Evolutionary conservation across 495 filamentous ascomycete species (phyloP).

Genomic region (Xylaria nigripes): DNA sequence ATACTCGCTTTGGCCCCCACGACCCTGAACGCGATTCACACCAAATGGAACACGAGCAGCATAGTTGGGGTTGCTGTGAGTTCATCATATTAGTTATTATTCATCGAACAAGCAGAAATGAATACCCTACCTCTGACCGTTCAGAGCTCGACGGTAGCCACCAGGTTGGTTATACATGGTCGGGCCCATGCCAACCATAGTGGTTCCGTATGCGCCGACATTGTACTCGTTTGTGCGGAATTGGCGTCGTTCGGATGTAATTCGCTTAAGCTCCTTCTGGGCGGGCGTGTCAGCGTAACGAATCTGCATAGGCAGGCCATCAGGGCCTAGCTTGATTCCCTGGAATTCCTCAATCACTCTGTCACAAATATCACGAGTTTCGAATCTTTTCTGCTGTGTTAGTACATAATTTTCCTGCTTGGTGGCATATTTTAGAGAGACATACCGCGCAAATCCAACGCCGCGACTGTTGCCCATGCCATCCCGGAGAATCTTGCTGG

Average conservation of each 20-base stretch:
- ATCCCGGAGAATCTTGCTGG: slow-evolving; percentile 88
- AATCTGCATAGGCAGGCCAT: slow-evolving; percentile 75
- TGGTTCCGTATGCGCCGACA: slow-evolving; percentile 48
- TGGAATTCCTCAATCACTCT: slow-evolving; percentile 77
- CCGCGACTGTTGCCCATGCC: slow-evolving; percentile 84
- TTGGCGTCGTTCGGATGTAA: slow-evolving; percentile 84
- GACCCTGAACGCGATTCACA: slow-evolving; percentile 12
- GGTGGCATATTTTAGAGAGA: slow-evolving; percentile 8
- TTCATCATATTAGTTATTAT: slow-evolving; percentile 7
- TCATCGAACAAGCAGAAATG: neutral
- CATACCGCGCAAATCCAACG: slow-evolving; percentile 92
- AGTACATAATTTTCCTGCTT: slow-evolving; percentile 9
- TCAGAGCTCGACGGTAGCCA: slow-evolving; percentile 26
- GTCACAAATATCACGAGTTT: slow-evolving; percentile 78
- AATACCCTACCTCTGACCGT: slow-evolving; percentile 3
- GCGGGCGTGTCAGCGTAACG: slow-evolving; percentile 94
- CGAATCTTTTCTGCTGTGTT: slow-evolving; percentile 53
- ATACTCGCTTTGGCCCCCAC: slow-evolving; percentile 8
- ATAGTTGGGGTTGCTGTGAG: slow-evolving; percentile 18
- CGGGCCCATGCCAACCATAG: slow-evolving; percentile 44
- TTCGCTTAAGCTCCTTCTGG: slow-evolving; percentile 91
- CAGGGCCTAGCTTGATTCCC: slow-evolving; percentile 58
- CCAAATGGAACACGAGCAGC: slow-evolving; percentile 18
- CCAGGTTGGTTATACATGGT: slow-evolving; percentile 31
- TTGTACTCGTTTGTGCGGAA: slow-evolving; percentile 96